phyloP scores from a whole-genome alignment of 345 rosid species.

The Brassica incana region DNA sequence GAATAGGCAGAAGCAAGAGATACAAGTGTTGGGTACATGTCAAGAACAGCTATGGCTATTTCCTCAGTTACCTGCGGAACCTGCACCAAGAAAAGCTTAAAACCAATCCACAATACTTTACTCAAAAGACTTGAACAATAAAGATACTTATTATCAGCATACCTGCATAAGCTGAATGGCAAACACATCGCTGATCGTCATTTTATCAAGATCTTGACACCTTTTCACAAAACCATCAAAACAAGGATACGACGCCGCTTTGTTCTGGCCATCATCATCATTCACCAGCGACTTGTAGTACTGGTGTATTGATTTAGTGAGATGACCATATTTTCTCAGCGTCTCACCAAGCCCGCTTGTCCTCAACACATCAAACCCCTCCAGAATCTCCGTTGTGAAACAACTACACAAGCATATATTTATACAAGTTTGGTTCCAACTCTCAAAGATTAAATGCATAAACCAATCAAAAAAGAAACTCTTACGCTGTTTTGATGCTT shows the following conservation, averaged over 20 bases:
- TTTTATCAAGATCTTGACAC: slow-evolving; percentile 75
- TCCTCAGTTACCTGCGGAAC: slow-evolving; percentile 88
- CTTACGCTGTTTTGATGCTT: slow-evolving; percentile 91
- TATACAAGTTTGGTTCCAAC: slow-evolving; percentile 4
- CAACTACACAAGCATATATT: slow-evolving; percentile 51
- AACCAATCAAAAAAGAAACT: not conserved
- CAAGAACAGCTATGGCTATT: slow-evolving; percentile 66
- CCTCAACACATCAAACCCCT: slow-evolving; percentile 88
- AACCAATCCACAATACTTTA: not conserved
- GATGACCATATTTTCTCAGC: slow-evolving; percentile 70
- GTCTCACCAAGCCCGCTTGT: slow-evolving; percentile 70
- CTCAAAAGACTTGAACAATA: not conserved
- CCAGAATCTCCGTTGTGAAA: slow-evolving; percentile 89
- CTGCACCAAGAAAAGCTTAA: slow-evolving; percentile 40
- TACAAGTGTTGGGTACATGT: slow-evolving; percentile 72
- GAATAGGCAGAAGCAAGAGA: slow-evolving; percentile 87
- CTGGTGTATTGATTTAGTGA: slow-evolving; percentile 66
- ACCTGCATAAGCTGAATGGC: slow-evolving; percentile 97
- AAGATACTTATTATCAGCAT: slow-evolving; percentile 7
- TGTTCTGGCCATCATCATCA: slow-evolving; percentile 40
- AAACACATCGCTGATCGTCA: slow-evolving; percentile 88
- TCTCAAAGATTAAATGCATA: not conserved
- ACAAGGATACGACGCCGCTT: slow-evolving; percentile 46
- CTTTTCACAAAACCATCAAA: slow-evolving; percentile 61
- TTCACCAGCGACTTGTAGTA: slow-evolving; percentile 50